These are phyloP conservation scores for Melanopsichium pennsylvanicum DNA, from an alignment of 1,284 basidiomycete genomes.

Conservation along the genomic window DNA sequence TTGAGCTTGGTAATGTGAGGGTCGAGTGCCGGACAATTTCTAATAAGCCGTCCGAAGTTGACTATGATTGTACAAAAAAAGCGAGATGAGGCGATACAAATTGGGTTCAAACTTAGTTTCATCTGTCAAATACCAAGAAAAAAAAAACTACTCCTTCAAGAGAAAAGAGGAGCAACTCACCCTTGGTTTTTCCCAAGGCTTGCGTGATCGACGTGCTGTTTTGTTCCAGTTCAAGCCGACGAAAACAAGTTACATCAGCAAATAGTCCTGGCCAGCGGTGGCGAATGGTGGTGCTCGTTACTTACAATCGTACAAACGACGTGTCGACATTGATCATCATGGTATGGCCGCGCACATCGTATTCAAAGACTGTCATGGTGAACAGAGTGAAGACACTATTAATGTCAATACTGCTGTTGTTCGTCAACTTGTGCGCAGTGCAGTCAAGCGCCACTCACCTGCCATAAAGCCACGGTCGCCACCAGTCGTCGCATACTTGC, in stretches of 20 bases:
- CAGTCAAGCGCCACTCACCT: slow-evolving; percentile 17
- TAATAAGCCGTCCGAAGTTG: slow-evolving; percentile 38
- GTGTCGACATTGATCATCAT: slow-evolving; percentile 55
- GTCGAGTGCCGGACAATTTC: slow-evolving; percentile 35
- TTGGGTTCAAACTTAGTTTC: no score
- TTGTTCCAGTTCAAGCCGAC: no score
- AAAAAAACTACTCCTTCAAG: no score
- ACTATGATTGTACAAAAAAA: slow-evolving; percentile 2
- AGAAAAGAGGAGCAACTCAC: slow-evolving; percentile 1
- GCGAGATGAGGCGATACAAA: not conserved
- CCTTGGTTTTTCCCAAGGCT: slow-evolving; percentile 46
- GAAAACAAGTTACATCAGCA: no score
- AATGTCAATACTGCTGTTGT: no score
- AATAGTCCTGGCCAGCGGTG: no score
- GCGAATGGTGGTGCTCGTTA: no score
- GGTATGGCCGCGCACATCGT: slow-evolving; percentile 35
- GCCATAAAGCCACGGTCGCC: slow-evolving; percentile 42
- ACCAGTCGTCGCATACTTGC: slow-evolving; percentile 41
- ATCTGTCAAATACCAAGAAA: no score
- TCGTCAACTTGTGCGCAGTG: no score
- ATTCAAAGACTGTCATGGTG: slow-evolving; percentile 38
- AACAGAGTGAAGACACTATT: no score
- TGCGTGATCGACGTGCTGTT: slow-evolving; percentile 49
- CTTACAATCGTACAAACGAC: slow-evolving; percentile 46
- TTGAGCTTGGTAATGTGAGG: slow-evolving; percentile 48